These are phyloP conservation scores for Daldinia caldariorum DNA, from an alignment of 495 filamentous ascomycete genomes.

Conservation along the genomic window DNA sequence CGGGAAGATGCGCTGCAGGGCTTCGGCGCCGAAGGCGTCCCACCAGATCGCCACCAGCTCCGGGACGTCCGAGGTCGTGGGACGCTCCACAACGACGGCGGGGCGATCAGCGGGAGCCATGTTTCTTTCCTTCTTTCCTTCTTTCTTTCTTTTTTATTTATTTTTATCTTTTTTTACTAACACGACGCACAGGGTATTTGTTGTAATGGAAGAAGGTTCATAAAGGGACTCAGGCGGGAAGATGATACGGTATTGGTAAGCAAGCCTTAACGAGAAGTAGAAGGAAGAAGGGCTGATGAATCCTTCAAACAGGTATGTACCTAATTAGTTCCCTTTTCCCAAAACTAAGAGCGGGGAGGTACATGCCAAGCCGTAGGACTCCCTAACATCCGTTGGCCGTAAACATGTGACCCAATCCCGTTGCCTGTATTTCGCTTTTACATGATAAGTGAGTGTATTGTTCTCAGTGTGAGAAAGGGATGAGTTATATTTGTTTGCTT, in stretches of 20 bases:
- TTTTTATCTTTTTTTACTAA: too few relatives aligned
- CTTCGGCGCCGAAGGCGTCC: slow-evolving; percentile 24
- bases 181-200: too few relatives aligned
- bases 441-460: too few relatives aligned
- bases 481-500: too few relatives aligned
- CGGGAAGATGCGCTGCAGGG: slow-evolving; percentile 24
- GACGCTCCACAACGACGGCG: slow-evolving; percentile 12
- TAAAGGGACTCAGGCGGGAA: too few relatives aligned
- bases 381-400: too few relatives aligned
- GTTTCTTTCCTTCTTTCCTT: neutral
- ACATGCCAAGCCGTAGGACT: neutral
- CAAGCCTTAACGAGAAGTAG: neutral
- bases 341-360: neutral
- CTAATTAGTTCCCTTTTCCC: too few relatives aligned
- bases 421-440: too few relatives aligned
- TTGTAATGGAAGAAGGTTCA: too few relatives aligned
- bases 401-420: too few relatives aligned
- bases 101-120: neutral
- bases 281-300: neutral
- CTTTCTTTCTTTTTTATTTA: too few relatives aligned
- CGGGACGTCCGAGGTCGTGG: slow-evolving; percentile 20
- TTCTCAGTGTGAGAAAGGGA: too few relatives aligned
- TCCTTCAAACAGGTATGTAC: neutral
- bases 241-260: neutral
- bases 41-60: slow-evolving; percentile 23